Base-by-base conservation (phyloP, 495 filamentous ascomycete species). In the Penicillium paradoxum region DNA sequence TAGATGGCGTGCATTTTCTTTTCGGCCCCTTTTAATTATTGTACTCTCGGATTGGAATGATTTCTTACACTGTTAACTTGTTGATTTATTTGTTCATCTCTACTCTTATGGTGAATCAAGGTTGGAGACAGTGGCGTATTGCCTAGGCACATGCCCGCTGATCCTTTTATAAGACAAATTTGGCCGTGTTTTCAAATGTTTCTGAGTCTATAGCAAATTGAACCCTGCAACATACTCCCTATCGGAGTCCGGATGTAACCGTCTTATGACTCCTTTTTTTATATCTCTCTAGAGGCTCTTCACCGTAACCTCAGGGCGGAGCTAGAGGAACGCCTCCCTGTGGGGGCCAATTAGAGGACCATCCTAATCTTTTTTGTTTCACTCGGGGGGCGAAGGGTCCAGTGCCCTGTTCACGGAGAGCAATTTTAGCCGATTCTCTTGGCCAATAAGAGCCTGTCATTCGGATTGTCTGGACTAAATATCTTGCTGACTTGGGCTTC, bases 1-100 rank as follows among this genome's bases (percentile, higher is more conserved):
- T 71, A 73, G 68, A 70, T 42, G 59, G 56, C 59, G 59, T 59
- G 60, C 51, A 56, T 59, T 52, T 27, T 57, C 49, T 43, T 44
- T 52, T 56, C 47, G 42, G 38, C 47, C 25, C 39, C 52, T 39
- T 32, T 36, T 46, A 37, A 39, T 53, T 40, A 18, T 44, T 49
- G 29, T 41, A 51, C 39, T 42, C 48, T 41, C 14, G 38, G 49
- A 50, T 42, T 42, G 48, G 48, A 51, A 51, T 51, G 14, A 55
- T 25, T 25, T 37, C 29, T 46, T 32, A 53, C 32, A 19, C 25
- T 24, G 33, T 53, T 46, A 24, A 33, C 14, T 39, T 38, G 45
- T 45, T 48, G 33, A 38, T 49, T 30, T 24, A 44, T 29, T 29
- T 44, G 41, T 44, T 44, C 21, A n/a, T 44, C 25, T 44, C 24